Evolutionary conservation across 2,329 filamentous ascomycete genomes (phyloP), one percentile per base, ranked within the genome.

Genomic region (Diaporthe sp.): DNA sequence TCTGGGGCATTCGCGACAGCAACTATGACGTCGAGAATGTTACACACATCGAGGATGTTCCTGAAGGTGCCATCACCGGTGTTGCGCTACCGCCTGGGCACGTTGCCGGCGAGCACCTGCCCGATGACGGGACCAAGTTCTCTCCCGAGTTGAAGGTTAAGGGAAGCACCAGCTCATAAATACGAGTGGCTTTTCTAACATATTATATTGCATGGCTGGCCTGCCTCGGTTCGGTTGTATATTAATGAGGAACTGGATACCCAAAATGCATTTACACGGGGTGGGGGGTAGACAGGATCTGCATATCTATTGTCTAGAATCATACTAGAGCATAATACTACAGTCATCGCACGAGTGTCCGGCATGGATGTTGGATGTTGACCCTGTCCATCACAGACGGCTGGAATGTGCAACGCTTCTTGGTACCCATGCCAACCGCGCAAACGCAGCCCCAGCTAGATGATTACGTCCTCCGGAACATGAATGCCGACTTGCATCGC

Each of bases 11-110:
- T 12, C 78, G 77, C 30, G 77, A 79, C 66, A 77, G 77, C 61
- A 80, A 80, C 61, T 80, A 80, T 64, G 77, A 79, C 13, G 76
- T 77, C 19, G 78, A 79, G 74, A 74, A 78, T n/a, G 71, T 74
- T 5, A 73, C 74, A 1, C 71, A 74, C 15, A 71, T 78, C 35
- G 77, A 78, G 55, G 78, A 77, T 67, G 75, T 70, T 71, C 15
- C 74, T 4, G 67, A 72, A 19, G 68, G 60, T 13, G 72, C 68
- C 1, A 61, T 76, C 22, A 61, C 52, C 4, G 72, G 74, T 15
- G 35, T 76, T 2, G 74, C 74, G 0, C 60, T 76, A 7, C 74
- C 74, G 17, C 67, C 74, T 57, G 74, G 74, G 4, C 74, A 76
- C 35, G 72, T 74, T 33, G 72, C 28, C 6, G 74, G 72, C n/a